Evolutionary conservation across 192 early-diverging fungal species (phyloP).

Genomic region (Gigaspora rosea): DNA sequence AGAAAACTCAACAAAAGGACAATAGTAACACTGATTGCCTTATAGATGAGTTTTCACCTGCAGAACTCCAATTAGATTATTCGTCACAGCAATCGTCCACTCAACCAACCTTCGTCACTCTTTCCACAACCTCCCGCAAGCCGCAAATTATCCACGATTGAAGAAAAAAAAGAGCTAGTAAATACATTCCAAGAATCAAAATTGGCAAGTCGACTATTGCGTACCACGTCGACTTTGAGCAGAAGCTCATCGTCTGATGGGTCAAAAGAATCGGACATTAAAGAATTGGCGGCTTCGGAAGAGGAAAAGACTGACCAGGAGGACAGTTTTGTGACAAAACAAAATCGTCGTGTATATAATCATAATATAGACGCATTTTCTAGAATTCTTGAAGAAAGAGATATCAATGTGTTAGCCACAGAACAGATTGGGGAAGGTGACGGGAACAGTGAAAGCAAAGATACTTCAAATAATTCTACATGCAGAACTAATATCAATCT

Average conservation of each 20-base stretch:
- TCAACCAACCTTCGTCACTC: conserved; percentile 4
- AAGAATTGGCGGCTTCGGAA: neutral
- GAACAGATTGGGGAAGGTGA: neutral
- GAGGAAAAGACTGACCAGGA: conserved; percentile 14
- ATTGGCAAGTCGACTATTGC: conserved; percentile 11
- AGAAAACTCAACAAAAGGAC: conserved; percentile 16
- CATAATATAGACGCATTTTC: conserved; percentile 28
- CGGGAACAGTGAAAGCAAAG: neutral
- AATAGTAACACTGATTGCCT: conserved; percentile 25
- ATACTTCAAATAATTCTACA: conserved; percentile 11
- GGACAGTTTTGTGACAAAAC: conserved; percentile 20
- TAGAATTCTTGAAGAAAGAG: conserved; percentile 19
- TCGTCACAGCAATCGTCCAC: conserved; percentile 15
- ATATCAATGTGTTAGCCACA: neutral
- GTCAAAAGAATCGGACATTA: neutral
- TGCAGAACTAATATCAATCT: neutral
- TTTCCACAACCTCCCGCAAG: conserved; percentile 2
- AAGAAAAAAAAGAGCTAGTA: neutral
- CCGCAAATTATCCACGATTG: conserved; percentile 19
- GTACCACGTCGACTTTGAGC: conserved; percentile 3
- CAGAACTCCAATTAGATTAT: neutral
- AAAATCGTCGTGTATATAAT: conserved; percentile 31
- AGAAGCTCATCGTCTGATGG: conserved; percentile 25
- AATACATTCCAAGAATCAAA: conserved; percentile 11
- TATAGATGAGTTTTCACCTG: conserved; percentile 14